Evolutionary conservation across 768 basidiomycete genomes (phyloP).

Genomic region (Candolleomyces efflorescens): DNA sequence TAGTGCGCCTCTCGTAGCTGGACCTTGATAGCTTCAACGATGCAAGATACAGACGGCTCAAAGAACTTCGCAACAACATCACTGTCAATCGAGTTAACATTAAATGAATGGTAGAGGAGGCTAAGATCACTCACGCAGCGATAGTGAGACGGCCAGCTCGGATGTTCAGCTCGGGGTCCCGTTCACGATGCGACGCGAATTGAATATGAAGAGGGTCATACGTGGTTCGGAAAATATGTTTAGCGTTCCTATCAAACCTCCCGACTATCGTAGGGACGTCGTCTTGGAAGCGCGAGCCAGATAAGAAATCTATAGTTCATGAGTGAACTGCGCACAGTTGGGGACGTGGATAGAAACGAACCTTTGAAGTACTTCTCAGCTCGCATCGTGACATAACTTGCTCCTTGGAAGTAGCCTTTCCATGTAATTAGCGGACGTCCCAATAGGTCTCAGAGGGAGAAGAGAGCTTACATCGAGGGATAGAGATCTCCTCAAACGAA

Average conservation of each 20-base stretch:
- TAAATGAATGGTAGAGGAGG: too few relatives aligned
- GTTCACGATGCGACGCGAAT: slow-evolving; percentile 36
- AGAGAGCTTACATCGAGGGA: slow-evolving; percentile 4
- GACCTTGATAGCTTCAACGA: slow-evolving; percentile 12
- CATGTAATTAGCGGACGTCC: too few relatives aligned
- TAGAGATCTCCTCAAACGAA: slow-evolving; percentile 30
- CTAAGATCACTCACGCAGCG: slow-evolving; percentile 20
- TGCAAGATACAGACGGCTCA: slow-evolving; percentile 17
- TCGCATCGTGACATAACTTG: slow-evolving; percentile 38
- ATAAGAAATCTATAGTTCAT: slow-evolving; percentile 6
- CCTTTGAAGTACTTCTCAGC: slow-evolving; percentile 31
- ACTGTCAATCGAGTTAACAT: too few relatives aligned
- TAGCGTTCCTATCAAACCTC: slow-evolving; percentile 16
- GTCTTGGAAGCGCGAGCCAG: slow-evolving; percentile 4
- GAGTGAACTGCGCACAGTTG: neutral
- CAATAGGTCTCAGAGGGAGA: too few relatives aligned
- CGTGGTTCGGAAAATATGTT: slow-evolving; percentile 12
- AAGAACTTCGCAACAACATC: slow-evolving; percentile 15
- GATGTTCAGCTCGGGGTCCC: slow-evolving; percentile 32
- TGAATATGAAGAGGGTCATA: slow-evolving; percentile 33
- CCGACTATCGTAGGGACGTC: slow-evolving; percentile 10
- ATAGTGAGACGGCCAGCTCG: slow-evolving; percentile 38
- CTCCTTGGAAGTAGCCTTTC: slow-evolving; percentile 39
- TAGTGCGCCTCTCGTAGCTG: slow-evolving; percentile 9
- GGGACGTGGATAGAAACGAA: slow-evolving; percentile 11